Conservation (phyloP, 73 alveolate species). For the Stentor roeselii region DNA sequence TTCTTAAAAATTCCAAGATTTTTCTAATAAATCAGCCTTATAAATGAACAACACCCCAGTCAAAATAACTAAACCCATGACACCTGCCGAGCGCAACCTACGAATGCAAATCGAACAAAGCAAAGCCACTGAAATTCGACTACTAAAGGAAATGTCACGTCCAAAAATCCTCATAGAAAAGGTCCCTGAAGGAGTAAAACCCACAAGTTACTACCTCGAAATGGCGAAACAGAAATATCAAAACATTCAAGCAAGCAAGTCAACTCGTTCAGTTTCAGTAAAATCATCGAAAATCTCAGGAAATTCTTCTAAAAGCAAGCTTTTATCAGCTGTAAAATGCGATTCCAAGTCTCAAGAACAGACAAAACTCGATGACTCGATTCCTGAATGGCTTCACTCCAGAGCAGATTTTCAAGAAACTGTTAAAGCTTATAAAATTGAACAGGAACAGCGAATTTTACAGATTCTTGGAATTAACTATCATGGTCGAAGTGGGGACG, state of each 20-base stretch:
- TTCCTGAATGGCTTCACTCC: neutral
- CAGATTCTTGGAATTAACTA: neutral
- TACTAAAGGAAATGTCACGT: conserved; percentile 1
- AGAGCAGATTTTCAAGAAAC: neutral
- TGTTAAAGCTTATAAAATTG: neutral
- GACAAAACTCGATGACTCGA: neutral
- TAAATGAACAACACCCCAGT: neutral
- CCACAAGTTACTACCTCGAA: neutral
- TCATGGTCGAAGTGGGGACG: neutral
- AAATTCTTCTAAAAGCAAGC: too few species aligned
- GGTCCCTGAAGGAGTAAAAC: neutral
- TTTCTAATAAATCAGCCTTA: too few species aligned
- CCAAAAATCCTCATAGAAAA: conserved; percentile 18
- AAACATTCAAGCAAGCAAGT: neutral
- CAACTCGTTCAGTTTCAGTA: neutral
- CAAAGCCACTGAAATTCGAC: neutral
- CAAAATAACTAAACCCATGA: neutral
- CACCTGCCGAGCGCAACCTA: conserved; percentile 1
- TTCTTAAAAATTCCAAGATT: too few species aligned
- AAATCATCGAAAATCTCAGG: too few species aligned
- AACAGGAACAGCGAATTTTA: neutral
- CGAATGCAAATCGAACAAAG: neutral
- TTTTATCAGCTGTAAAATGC: neutral
- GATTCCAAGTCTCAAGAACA: neutral
- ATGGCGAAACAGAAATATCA: neutral